Base-by-base conservation (phyloP, 108 stramenopile genomes). In the Pseudonitzschia pungens region DNA sequence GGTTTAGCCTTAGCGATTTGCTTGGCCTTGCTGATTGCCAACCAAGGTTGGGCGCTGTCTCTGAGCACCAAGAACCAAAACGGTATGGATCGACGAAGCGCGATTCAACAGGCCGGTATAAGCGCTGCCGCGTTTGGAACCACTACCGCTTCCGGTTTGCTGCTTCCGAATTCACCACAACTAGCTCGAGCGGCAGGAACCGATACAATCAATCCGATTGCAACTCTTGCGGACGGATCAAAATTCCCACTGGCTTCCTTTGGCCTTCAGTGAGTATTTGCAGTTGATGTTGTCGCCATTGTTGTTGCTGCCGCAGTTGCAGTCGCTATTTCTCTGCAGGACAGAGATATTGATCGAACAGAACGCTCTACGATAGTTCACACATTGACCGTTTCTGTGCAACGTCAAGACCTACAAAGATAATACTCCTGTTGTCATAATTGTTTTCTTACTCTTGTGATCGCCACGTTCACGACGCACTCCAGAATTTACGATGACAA, bases 181-280 rank as follows among this genome's bases (percentile, higher is more conserved):
- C 15, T 41, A 1, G 73, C 65, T 14, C 41, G 20, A 24, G 36
- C 73, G 20, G 66, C 44, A 24, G 44, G 51, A 32, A 21, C 69
- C 18, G 28, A 33, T 33, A 40, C 32, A 5, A 79, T 79, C 21
- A 26, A 60, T 31, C 73, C 72, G 29, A 68, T 76, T 40, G 71
- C 75, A 0, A 76, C 80, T 3, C 40, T 81, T n/a, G 64, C 80
- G 22, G 81, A 83, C 55, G 77, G 77, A 14, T 71, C 71, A 15
- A 50, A 55, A 52, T 89, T 89, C 74, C 89, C 89, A 43, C 79
- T 90, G 14, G 85, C 80, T 16, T 87, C 86, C 1, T 90, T 90
- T 70, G 89, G 89, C 4, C 72, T 90, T 14, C 89, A 90, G 57
- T 58, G 57, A 58, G 57, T 58, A 31, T 21, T 0, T 21, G 7